These are phyloP conservation scores for Curvularia sp. DNA, from an alignment of 2,329 filamentous ascomycete species.

Conservation along the genomic window DNA sequence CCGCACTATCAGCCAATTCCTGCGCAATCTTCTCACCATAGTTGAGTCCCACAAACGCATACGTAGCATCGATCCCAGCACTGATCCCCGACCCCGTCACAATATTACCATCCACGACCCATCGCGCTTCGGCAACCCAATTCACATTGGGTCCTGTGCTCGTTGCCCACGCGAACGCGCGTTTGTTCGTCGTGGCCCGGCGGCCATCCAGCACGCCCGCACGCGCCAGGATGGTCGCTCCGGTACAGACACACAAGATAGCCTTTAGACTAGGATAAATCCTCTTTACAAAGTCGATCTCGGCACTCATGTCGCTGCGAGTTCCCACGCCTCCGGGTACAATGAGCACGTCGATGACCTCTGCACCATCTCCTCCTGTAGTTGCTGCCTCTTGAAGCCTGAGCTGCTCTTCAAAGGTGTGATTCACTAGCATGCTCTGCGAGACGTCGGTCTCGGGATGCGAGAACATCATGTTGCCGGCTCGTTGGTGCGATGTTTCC, in stretches of 20 bases:
- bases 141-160: slow-evolving; percentile 58
- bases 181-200: slow-evolving; percentile 71
- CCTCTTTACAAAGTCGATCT: slow-evolving; percentile 57
- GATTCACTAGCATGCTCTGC: slow-evolving; percentile 26
- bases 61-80: slow-evolving; percentile 66
- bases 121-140: slow-evolving; percentile 62
- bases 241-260: slow-evolving; percentile 71
- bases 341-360: slow-evolving; percentile 63
- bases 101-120: slow-evolving; percentile 69
- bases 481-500: slow-evolving; percentile 26
- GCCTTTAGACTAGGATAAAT: slow-evolving; percentile 60
- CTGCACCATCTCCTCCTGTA: slow-evolving; percentile 10
- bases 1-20: slow-evolving; percentile 58
- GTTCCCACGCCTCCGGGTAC: slow-evolving; percentile 69
- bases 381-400: slow-evolving; percentile 19
- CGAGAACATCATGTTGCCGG: slow-evolving; percentile 25
- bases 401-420: slow-evolving; percentile 28
- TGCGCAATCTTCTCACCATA: slow-evolving; percentile 62
- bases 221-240: slow-evolving; percentile 63
- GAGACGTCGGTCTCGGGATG: slow-evolving; percentile 30
- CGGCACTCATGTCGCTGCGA: slow-evolving; percentile 36
- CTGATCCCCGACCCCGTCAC: slow-evolving; percentile 71
- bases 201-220: slow-evolving; percentile 66
- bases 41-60: slow-evolving; percentile 61
- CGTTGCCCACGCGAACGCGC: slow-evolving; percentile 54